Base-by-base conservation (phyloP, 805 yeast genomes). In the Yarrowia phangngaensis region DNA sequence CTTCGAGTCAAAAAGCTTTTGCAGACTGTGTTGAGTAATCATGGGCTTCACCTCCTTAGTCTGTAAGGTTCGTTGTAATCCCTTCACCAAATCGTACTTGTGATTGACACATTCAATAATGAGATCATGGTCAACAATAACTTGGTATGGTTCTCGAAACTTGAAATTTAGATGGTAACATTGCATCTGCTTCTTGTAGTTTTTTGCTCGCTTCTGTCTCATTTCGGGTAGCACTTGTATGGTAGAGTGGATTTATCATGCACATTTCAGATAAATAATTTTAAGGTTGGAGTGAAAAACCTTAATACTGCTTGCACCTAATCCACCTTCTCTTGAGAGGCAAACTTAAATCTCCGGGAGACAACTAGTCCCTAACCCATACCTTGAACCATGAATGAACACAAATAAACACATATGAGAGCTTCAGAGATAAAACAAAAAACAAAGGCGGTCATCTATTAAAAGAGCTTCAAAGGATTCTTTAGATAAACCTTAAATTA, bases 201-300 rank as follows among this genome's bases (percentile, higher is more conserved):
- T 73, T 66, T 90, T 90, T 47, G 97, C 95, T 67, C 98, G 76
- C 67, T 89, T 90, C 69, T 90, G 96, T 73, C 95, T 87, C 98
- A 90, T 90, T 24, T 52, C 64, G 20, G 31, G 3, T 38, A n/a
- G 31, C 20, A 26, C 15, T 14, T n/a, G 17, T 15, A 9, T 9
- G 41, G 14, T 6, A 8, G 43, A 17, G 43, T 35, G 15, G 19
- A 34, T 24, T 2, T 12, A 24, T 17, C 16, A 35, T 24, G 23
- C 43, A 4, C 30, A 16, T n/a, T n/a, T 28, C 27, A 40, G 28
- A 40, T 28, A 22, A 24, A 36, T 20, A 22, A 27, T 29, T 28
- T 28, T 28, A 8, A 28, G n/a, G n/a, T 7, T 28, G 13, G 16
- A 28, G n/a, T n/a, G n/a, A n/a, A n/a, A n/a, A n/a, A n/a, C n/a